phyloP scores from a whole-genome alignment of 2,329 filamentous ascomycete species.

The Paecilomyces dactylethromorphus region DNA sequence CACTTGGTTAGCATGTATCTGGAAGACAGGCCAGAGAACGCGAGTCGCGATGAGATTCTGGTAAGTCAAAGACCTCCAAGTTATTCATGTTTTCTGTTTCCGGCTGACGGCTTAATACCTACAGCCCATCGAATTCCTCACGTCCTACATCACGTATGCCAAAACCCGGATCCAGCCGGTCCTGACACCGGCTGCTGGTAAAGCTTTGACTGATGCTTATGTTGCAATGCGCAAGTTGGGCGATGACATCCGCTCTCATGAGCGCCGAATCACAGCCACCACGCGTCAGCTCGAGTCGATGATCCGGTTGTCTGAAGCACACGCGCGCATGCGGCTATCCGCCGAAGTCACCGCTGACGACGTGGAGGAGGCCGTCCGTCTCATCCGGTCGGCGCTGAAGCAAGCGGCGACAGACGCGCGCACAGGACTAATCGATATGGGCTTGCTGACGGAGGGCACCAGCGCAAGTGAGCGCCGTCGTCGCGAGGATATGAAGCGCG shows the following conservation, averaged over 20 bases:
- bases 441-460: constrained; percentile 87
- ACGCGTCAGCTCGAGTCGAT: constrained; percentile 96
- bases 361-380: constrained; percentile 80
- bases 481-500: constrained; percentile 76
- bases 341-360: constrained; percentile 69
- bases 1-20: constrained; percentile 95
- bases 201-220: constrained; percentile 79
- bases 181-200: constrained; percentile 72
- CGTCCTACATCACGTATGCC: constrained; percentile 94
- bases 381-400: constrained; percentile 92
- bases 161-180: constrained; percentile 77
- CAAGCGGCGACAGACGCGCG: constrained; percentile 92
- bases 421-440: constrained; percentile 93
- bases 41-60: constrained; percentile 67
- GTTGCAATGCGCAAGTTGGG: constrained; percentile 93
- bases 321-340: constrained; percentile 93
- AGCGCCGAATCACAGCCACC: constrained; percentile 95
- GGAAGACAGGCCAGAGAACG: constrained; percentile 87
- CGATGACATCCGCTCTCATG: constrained; percentile 74
- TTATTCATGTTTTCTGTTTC: constrained; percentile 3
- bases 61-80: constrained; percentile 46
- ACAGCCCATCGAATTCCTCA: constrained; percentile 88
- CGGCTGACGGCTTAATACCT: constrained; percentile 17
- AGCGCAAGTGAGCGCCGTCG: constrained; percentile 78
- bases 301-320: constrained; percentile 93